A percentile compares a stretch with the other conserved stretches of the same genome.
Conservation (phyloP, 2,329 filamentous ascomycete species). For the Botryotinia narcissicola region DNA sequence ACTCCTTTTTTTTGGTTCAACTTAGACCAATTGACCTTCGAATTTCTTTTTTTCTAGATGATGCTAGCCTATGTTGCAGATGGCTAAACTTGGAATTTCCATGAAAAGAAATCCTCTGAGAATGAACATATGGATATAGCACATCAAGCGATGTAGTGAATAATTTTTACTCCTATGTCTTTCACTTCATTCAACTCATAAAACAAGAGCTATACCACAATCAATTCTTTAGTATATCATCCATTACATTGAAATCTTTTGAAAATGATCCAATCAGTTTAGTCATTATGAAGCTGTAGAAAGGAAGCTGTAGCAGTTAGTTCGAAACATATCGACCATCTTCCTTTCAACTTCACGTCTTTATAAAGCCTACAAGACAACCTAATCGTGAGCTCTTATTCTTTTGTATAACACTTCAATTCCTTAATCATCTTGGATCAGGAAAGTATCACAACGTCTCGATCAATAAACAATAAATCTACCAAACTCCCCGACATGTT, state of each 20-base stretch:
- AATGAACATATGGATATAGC: not conserved
- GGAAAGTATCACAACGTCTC: not conserved
- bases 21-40: not conserved
- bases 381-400: not conserved
- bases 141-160: not conserved
- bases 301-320: not conserved
- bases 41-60: rapidly evolving
- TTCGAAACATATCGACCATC: not conserved
- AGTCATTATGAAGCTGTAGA: not conserved
- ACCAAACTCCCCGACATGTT: not conserved
- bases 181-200: not conserved
- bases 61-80: not conserved
- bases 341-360: not conserved
- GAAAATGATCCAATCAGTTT: not conserved
- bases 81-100: not conserved
- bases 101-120: not conserved
- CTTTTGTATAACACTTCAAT: not conserved
- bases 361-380: not conserved
- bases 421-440: too few species aligned
- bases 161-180: not conserved
- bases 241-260: rapidly evolving
- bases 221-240: not conserved
- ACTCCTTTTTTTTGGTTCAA: not conserved
- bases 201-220: not conserved
- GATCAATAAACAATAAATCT: not conserved